Evolutionary conservation across 2,329 filamentous ascomycete species (phyloP), one percentile per base, ranked within the genome.

Genomic region (Hyphodiscus sp.): DNA sequence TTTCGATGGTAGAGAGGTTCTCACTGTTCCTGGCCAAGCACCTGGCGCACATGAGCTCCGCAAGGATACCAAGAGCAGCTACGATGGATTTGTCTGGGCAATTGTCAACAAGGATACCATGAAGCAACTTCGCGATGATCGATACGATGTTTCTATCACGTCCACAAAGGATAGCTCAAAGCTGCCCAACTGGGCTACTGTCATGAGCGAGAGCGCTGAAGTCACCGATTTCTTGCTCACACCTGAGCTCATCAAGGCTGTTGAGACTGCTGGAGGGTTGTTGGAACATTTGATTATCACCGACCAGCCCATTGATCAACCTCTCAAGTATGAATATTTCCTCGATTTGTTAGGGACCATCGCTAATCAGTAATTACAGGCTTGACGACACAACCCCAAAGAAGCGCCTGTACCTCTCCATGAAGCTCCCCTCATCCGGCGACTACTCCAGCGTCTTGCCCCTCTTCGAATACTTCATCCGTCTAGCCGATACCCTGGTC

Each of bases 151-250:
- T 51, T 95, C 89, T 50, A 81, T 99, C 62, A 96, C 94, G 43
- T 84, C 85, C 60, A 96, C 92, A 68, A 96, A 95, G 79, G 94
- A 99, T 67, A 83, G 91, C 73, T 69, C 86, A 52, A 96, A 95
- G 77, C 82, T 99, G 33, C 92, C 94, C 33, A 73, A 79, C 59
- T 99, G 91, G 91, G 78, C 86, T 52, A 96, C 90, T 13, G 83
- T 96, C 67, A 97, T 99, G 94, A 95, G 85, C 67, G 94, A 99
- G 78, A 96, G 86, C 72, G 91, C 91, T 54, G 94, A 97, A 73
- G 86, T 99, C 64, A 96, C 91, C 13, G 89, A 96, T 45, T 77
- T 83, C 7, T 76, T 99, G 61, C 80, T 99, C 49, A 96, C 90
- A 3, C 80, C 87, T n/a, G 92, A 97, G 64, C 79, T 99, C 41